A percentile compares a stretch with the other conserved stretches of the same genome.
These are phyloP conservation scores for Pseudopyricularia cyperi DNA, from an alignment of 2,329 filamentous ascomycete species.

Conservation along the genomic window DNA sequence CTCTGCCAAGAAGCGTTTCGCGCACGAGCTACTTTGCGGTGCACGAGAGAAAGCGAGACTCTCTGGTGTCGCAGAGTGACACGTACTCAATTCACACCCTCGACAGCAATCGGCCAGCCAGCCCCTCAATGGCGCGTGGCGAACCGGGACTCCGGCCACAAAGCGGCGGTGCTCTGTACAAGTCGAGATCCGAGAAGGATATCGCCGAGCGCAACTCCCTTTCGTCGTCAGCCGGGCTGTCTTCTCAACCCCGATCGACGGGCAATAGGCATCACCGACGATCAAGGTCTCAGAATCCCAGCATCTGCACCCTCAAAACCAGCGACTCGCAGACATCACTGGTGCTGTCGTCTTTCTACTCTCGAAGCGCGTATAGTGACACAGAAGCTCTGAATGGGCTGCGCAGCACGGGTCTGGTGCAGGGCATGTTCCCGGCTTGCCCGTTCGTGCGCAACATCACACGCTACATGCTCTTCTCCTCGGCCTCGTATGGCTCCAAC, in stretches of 20 bases:
- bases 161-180: constrained; percentile 3
- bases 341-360: constrained; percentile 33
- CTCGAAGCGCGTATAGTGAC: constrained; percentile 29
- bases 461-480: constrained; percentile 53
- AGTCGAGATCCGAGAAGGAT: constrained; percentile 21
- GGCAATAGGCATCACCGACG: constrained; percentile 15
- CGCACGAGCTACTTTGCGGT: constrained; percentile 35
- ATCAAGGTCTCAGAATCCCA: constrained; percentile 23
- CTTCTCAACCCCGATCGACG: constrained; percentile 3
- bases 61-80: constrained; percentile 42
- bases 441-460: constrained; percentile 50
- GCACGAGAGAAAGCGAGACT: constrained; percentile 37
- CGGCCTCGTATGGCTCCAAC: constrained; percentile 50
- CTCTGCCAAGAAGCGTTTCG: constrained; percentile 25
- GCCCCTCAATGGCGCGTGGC: constrained; percentile 17
- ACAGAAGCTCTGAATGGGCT: constrained; percentile 33
- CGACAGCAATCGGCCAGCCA: constrained; percentile 28
- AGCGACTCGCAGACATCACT: constrained; percentile 43
- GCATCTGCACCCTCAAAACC: constrained; percentile 47
- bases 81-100: constrained; percentile 37
- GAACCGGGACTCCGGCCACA: neutral
- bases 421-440: constrained; percentile 44
- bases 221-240: neutral
- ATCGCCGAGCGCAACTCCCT: constrained; percentile 7
- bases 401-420: constrained; percentile 37